Evolutionary conservation across 2,329 filamentous ascomycete species (phyloP).

Genomic region (Colletotrichum sp.): DNA sequence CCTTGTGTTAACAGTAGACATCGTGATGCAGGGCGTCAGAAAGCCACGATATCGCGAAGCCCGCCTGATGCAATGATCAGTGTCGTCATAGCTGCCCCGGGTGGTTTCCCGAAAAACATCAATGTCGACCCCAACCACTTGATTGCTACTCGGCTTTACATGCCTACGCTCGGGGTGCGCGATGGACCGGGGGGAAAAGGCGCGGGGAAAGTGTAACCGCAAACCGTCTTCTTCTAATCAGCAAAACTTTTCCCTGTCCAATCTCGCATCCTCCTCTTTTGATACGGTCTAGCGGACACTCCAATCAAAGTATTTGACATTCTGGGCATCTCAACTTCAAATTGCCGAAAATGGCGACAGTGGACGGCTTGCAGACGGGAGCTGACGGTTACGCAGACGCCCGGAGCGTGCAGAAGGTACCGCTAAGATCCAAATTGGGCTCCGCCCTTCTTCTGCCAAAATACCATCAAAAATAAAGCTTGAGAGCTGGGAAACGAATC

Average conservation of each 20-base stretch:
- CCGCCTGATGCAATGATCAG: neutral
- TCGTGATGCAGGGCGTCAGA: neutral
- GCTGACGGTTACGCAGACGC: conserved; percentile 7
- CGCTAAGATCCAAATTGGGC: conserved; percentile 7
- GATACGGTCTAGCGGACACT: neutral
- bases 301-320: neutral
- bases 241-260: neutral
- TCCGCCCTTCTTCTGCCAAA: conserved; percentile 12
- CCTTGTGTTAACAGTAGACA: neutral
- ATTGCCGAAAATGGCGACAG: neutral
- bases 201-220: neutral
- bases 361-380: neutral
- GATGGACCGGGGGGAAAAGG: neutral
- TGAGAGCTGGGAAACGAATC: conserved; percentile 3
- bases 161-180: neutral
- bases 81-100: neutral
- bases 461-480: conserved; percentile 10
- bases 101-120: neutral
- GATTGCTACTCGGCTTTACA: neutral
- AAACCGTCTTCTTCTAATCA: neutral
- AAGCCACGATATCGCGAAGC: neutral
- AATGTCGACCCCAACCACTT: neutral
- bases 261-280: neutral
- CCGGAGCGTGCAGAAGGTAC: neutral
- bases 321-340: conserved; percentile 8